phyloP scores from a whole-genome alignment of 1,139 yeast genomes.

The Saccharomyces hybrid region DNA sequence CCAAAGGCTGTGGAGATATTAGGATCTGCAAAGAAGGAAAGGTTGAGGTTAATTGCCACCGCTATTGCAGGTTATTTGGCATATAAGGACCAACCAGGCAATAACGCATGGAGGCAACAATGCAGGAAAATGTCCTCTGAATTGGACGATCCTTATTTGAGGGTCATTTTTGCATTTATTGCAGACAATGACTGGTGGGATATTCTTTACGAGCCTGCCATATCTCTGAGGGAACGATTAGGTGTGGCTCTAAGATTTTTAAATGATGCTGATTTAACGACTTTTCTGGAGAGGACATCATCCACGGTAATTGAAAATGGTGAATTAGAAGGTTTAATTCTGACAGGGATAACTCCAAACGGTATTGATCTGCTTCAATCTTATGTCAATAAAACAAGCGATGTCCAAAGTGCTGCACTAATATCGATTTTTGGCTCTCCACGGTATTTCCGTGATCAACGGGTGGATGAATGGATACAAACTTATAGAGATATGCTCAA shows the following conservation, averaged over 20 bases:
- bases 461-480: constrained; percentile 73
- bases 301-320: constrained; percentile 69
- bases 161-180: constrained; percentile 89
- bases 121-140: constrained; percentile 84
- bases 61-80: constrained; percentile 92
- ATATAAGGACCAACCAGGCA: constrained; percentile 50
- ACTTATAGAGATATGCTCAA: constrained; percentile 69
- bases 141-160: constrained; percentile 76
- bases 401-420: constrained; percentile 86
- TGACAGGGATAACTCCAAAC: constrained; percentile 82
- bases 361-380: constrained; percentile 79
- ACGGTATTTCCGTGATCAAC: constrained; percentile 62
- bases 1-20: constrained; percentile 70
- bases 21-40: constrained; percentile 37
- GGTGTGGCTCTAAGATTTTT: constrained; percentile 86
- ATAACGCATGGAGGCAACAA: constrained; percentile 89
- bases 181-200: constrained; percentile 97
- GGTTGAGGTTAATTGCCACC: constrained; percentile 74
- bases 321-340: constrained; percentile 80
- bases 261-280: constrained; percentile 65
- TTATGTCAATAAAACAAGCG: constrained; percentile 83
- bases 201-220: constrained; percentile 80
- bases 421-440: constrained; percentile 79
- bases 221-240: constrained; percentile 79
- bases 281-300: constrained; percentile 62